Evolutionary conservation across 257 asterid species (phyloP), one percentile per base, ranked within the genome.

Genomic region (Nicotiana sylvestris): DNA sequence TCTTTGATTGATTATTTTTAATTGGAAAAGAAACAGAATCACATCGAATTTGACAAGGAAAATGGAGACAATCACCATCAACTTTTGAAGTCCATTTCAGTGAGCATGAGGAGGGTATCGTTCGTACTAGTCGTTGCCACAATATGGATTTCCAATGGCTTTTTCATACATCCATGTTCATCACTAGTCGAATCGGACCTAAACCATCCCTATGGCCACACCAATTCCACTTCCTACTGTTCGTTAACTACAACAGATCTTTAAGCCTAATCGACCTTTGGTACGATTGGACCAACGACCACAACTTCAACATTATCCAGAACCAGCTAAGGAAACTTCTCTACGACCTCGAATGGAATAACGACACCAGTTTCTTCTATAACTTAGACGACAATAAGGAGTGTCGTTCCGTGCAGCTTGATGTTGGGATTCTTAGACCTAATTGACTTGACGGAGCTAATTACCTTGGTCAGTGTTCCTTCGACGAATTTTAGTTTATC

Each of bases 251-350:
- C 88, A 89, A 92, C 91, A 37, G 29, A 16, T 35, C 90, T 86
- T 43, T 92, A 87, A 46, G 82, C 84, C 4, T 49, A 27, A 67
- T 80, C 8, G 97, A 91, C 64, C 92, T 92, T 51, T 93, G 93
- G 94, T 93, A 93, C 82, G 98, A 93, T 81, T 91, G 89, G 87
- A 93, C 95, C 51, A 87, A 90, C 4, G 92, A 94, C 57, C 84
- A 97, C 35, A 92, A 93, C 84, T 90, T 93, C 91, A 92, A 91
- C 86, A 92, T 93, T 4, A 89, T 93, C 39, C 94, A 93, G 61
- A 68, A 91, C 29, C 97, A 93, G 83, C 81, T 92, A 51, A 95
- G 91, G 1, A 83, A 89, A 58, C 91, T 89, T 81, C 78, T 86
- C 5, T 92, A 89, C 67, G 91, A 88, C 78, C 80, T 92, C 79